Evolutionary conservation across 2,329 filamentous ascomycete species (phyloP), one percentile per base, ranked within the genome.

Genomic region (Mariannaea elegans): DNA sequence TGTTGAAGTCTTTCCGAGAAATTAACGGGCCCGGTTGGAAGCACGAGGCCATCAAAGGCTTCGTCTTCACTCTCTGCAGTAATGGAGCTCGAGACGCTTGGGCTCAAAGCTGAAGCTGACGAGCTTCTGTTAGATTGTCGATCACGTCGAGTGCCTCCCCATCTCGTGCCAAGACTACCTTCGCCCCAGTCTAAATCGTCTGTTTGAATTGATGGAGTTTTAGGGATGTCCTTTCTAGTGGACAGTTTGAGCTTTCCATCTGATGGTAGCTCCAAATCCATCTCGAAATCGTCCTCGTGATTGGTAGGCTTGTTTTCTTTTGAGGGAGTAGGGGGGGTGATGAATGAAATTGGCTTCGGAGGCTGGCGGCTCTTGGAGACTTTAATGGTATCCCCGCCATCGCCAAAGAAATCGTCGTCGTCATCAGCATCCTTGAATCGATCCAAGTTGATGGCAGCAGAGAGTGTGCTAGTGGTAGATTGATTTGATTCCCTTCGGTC

Each of bases 141-240:
- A 71, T 94, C 92, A 69, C 92, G 88, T 65, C 88, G 86, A 13
- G 93, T 97, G 42, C 94, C 94, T 36, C 91, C 94, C 77, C 94
- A 94, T 57, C 94, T 87, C 42, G 94, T 97, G 36, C 94, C 93
- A 59, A 97, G 82, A 74, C 94, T 97, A 55, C 93, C 94, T 77
- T 98, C 95, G 51, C 91, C 92, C 91, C 94, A 97, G 72, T 97
- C 94, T 67, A 97, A 88, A 62, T 97, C 94, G 51, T 97, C 92
- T 49, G 80, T 78, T 63, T 83, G 84, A 27, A 81, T 76, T 13
- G 83, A 82, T 4, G 89, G 86, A 3, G 87, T 88, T 70, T 85
- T 87, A 18, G 88, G 85, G 32, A 87, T 85, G 32, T 90, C 86
- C 70, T 79, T 82, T 60, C 80, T 81, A 38, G 83, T 86, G 7